These are phyloP conservation scores for Protomyces inouyei DNA, from an alignment of 1,139 yeast genomes.

Conservation along the genomic window DNA sequence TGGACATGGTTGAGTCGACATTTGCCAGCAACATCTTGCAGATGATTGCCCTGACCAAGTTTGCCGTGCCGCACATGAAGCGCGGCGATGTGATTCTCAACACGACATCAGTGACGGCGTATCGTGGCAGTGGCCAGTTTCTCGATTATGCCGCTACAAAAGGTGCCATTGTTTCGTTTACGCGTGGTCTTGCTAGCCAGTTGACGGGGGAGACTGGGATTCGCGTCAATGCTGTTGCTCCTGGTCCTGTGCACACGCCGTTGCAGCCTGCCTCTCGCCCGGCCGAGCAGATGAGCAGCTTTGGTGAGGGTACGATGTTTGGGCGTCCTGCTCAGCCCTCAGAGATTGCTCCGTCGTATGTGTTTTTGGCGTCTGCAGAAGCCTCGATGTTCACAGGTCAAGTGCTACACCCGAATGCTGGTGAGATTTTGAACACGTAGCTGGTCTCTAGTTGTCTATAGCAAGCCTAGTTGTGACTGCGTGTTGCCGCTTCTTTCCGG, in stretches of 20 bases:
- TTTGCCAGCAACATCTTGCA: slow-evolving; percentile 53
- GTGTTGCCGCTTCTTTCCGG: too few species aligned
- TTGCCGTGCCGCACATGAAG: slow-evolving; percentile 22
- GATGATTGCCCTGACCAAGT: slow-evolving; percentile 25
- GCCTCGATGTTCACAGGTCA: slow-evolving; percentile 17
- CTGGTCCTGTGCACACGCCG: slow-evolving; percentile 69
- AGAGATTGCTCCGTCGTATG: slow-evolving; percentile 29
- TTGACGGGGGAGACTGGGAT: slow-evolving; percentile 46
- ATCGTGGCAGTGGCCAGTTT: slow-evolving; percentile 25
- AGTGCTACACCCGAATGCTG: slow-evolving; percentile 3
- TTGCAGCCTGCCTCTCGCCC: slow-evolving; percentile 27
- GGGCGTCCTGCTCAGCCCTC: slow-evolving; percentile 29
- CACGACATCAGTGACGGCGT: slow-evolving; percentile 25
- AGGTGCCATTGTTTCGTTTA: slow-evolving; percentile 42
- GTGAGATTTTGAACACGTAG: slow-evolving; percentile 3
- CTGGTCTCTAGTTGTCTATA: not conserved
- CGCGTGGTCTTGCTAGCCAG: slow-evolving; percentile 60
- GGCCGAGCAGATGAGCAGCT: slow-evolving; percentile 20
- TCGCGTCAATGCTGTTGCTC: slow-evolving; percentile 61
- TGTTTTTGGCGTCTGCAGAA: slow-evolving; percentile 27
- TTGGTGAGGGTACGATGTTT: slow-evolving; percentile 12
- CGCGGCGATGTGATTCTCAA: slow-evolving; percentile 26
- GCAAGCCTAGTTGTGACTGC: too few species aligned
- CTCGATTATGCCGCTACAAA: slow-evolving; percentile 25
- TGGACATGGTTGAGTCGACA: slow-evolving; percentile 79